Evolutionary conservation across 2,329 filamentous ascomycete species (phyloP).

Genomic region (Spiromastix sp.): DNA sequence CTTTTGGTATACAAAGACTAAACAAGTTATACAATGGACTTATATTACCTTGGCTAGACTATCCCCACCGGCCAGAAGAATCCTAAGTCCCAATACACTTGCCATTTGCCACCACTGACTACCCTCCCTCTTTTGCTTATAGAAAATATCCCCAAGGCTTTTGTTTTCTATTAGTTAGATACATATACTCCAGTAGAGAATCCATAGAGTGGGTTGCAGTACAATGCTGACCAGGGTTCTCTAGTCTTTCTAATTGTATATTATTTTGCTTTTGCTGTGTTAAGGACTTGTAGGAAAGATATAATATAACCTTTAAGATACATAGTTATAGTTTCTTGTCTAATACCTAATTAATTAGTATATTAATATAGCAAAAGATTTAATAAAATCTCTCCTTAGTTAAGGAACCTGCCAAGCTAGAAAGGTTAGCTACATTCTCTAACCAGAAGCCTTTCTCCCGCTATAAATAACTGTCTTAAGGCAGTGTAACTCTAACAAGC

Average conservation of each 20-base stretch:
- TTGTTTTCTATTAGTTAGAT: conserved; percentile 2
- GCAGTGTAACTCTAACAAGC: conserved; percentile 2
- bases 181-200: conserved; percentile 1
- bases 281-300: conserved; percentile 2
- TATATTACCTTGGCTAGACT: conserved; percentile 1
- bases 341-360: background rate
- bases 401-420: conserved; percentile 1
- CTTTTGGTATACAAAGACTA: background rate
- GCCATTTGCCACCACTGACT: conserved; percentile 3
- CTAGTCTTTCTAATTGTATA: conserved; percentile 2
- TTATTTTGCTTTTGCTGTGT: conserved; percentile 2
- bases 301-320: conserved; percentile 3
- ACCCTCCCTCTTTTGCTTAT: conserved; percentile 3
- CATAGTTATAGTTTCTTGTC: conserved; percentile 2
- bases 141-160: background rate
- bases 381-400: conserved; percentile 3
- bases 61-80: background rate
- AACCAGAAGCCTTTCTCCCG: conserved; percentile 1
- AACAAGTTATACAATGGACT: conserved; percentile 3
- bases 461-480: conserved; percentile 1
- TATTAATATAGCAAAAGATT: conserved; percentile 5
- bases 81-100: conserved; percentile 1
- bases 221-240: conserved; percentile 3
- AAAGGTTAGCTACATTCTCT: conserved; percentile 2
- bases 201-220: conserved; percentile 3